Percentiles rank a stretch among this genome's conserved stretches.
These are phyloP conservation scores for Brassica balearica DNA, from an alignment of 441 rosid genomes.

Conservation along the genomic window DNA sequence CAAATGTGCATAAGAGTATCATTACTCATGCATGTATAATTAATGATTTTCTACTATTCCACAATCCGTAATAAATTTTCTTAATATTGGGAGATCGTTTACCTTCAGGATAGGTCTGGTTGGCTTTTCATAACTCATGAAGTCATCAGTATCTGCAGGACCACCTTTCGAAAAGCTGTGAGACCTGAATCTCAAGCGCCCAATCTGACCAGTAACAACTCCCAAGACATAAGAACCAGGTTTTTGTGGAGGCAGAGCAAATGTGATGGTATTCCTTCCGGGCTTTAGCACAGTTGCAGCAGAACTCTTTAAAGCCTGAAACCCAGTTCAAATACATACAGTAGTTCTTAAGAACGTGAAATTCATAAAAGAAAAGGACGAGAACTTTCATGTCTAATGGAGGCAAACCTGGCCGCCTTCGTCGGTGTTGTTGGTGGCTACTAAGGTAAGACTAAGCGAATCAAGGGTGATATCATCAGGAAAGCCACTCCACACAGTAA, in stretches of 20 bases:
- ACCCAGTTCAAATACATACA: conserved; percentile 37
- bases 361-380: conserved; percentile 9
- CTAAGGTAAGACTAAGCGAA: conserved; percentile 89
- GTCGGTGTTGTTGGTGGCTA: conserved; percentile 85
- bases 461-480: conserved; percentile 97
- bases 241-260: conserved; percentile 87
- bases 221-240: conserved; percentile 98
- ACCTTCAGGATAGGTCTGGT: conserved; percentile 95
- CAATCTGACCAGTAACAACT: conserved; percentile 94
- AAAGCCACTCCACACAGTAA: conserved; percentile 97
- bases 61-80: conserved; percentile 12
- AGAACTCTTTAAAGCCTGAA: conserved; percentile 85
- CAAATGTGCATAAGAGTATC: conserved; percentile 21
- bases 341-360: conserved; percentile 7
- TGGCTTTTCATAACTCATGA: conserved; percentile 98
- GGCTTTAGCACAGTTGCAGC: conserved; percentile 74
- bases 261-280: conserved; percentile 73
- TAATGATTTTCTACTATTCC: conserved; percentile 4
- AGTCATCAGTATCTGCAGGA: conserved; percentile 96
- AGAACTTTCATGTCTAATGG: conserved; percentile 18
- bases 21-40: conserved; percentile 22
- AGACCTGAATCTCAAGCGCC: conserved; percentile 91
- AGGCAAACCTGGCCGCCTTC: conserved; percentile 86
- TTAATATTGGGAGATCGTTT: conserved; percentile 35
- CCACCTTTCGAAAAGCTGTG: conserved; percentile 97